Conservation (phyloP, 2,329 filamentous ascomycete species). For the Mycosphaerelloides madeirae region DNA sequence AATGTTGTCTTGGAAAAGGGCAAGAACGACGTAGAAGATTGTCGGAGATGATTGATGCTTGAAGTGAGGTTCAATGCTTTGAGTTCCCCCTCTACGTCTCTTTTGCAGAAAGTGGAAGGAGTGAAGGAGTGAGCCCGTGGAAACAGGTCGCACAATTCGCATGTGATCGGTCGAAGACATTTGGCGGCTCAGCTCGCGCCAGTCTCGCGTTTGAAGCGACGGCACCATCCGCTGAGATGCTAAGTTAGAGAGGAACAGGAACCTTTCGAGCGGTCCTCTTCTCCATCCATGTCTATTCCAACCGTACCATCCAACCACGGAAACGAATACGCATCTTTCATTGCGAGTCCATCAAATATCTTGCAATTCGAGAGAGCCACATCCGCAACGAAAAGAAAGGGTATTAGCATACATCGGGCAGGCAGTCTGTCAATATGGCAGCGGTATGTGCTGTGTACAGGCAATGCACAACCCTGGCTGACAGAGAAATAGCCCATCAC, state of each 20-base stretch:
- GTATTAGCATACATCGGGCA: background rate
- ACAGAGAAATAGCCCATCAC: conserved; percentile 54
- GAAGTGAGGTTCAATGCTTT: too few species aligned
- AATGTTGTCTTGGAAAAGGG: too few species aligned
- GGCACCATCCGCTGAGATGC: too few species aligned
- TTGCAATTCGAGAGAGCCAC: background rate
- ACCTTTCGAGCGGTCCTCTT: background rate
- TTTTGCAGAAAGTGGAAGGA: too few species aligned
- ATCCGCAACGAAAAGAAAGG: background rate
- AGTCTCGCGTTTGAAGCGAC: background rate
- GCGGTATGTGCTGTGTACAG: background rate
- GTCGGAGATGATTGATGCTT: too few species aligned
- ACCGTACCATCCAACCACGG: background rate
- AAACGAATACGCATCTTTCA: background rate
- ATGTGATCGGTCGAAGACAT: too few species aligned
- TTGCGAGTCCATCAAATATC: background rate
- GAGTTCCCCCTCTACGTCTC: too few species aligned
- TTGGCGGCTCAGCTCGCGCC: background rate
- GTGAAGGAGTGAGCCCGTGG: too few species aligned
- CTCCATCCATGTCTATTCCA: background rate
- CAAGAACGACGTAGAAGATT: too few species aligned
- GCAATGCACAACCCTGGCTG: background rate
- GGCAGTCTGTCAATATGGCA: conserved; percentile 3
- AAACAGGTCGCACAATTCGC: background rate
- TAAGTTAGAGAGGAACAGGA: background rate